Conservation (phyloP, 2,329 filamentous ascomycete species). For the Microascus cirrosus region DNA sequence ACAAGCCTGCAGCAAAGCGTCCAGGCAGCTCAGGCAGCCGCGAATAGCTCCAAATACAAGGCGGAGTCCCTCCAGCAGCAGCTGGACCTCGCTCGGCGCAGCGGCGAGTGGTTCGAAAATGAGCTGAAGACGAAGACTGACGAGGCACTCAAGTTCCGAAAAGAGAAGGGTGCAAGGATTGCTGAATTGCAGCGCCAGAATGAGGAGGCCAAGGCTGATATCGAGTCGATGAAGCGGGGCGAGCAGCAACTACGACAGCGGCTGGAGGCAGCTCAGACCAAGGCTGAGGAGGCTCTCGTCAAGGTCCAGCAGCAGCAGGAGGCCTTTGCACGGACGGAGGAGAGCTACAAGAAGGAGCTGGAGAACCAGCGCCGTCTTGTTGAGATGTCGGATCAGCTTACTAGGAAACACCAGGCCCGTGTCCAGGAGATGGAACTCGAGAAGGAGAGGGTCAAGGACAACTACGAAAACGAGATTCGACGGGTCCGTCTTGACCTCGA, state of each 20-base stretch:
- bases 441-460: slow-evolving; percentile 48
- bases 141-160: slow-evolving; percentile 81
- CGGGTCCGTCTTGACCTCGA: slow-evolving; percentile 46
- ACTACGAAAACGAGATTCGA: slow-evolving; percentile 49
- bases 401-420: slow-evolving; percentile 59
- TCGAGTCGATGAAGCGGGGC: slow-evolving; percentile 67
- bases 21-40: slow-evolving; percentile 69
- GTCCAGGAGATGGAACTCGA: slow-evolving; percentile 60
- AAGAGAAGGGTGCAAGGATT: slow-evolving; percentile 86
- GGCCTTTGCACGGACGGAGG: slow-evolving; percentile 67
- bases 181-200: slow-evolving; percentile 79
- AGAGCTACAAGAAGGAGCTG: slow-evolving; percentile 78
- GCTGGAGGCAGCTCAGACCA: slow-evolving; percentile 73
- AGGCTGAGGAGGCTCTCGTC: slow-evolving; percentile 72
- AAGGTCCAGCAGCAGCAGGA: slow-evolving; percentile 82
- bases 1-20: slow-evolving; percentile 71
- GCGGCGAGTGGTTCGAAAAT: slow-evolving; percentile 84
- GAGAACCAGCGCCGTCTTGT: slow-evolving; percentile 72
- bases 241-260: slow-evolving; percentile 73
- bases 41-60: slow-evolving; percentile 75
- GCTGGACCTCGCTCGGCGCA: slow-evolving; percentile 75
- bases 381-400: slow-evolving; percentile 68
- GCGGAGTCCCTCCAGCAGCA: slow-evolving; percentile 88
- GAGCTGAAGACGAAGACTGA: slow-evolving; percentile 84
- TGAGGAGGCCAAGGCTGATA: slow-evolving; percentile 68